A percentile compares a stretch with the other conserved stretches of the same genome.
Conservation (phyloP, 441 rosid genomes). For the Corymbia citriodora region DNA sequence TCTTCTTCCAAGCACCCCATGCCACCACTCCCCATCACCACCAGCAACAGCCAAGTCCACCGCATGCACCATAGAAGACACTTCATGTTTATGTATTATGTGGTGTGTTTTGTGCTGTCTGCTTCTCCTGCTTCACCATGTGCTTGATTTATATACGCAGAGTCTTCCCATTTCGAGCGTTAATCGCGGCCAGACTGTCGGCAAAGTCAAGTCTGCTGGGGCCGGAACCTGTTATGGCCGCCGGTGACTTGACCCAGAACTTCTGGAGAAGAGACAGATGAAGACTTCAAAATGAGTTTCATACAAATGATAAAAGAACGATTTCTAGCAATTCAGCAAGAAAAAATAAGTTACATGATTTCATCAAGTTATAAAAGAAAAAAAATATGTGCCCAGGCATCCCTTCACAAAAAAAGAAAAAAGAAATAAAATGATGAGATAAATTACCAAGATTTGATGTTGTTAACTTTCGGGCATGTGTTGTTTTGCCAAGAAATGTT, state of each 20-base stretch:
- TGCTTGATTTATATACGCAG: neutral
- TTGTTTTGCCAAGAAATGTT: fast-evolving
- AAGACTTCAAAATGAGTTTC: neutral
- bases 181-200: neutral
- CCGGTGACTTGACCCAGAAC: neutral
- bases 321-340: neutral
- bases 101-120: neutral
- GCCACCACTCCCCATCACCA: neutral
- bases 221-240: fast-evolving
- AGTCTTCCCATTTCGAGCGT: neutral
- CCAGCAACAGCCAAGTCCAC: neutral
- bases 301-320: neutral
- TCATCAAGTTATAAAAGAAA: neutral
- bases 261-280: neutral
- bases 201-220: no score
- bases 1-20: neutral
- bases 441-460: no score
- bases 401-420: no score
- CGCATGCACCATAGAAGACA: neutral
- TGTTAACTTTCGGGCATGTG: no score
- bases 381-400: no score
- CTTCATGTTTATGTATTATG: neutral
- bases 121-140: neutral
- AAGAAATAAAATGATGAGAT: no score
- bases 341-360: neutral